Percentiles rank a stretch among this genome's conserved stretches.
Evolutionary conservation across 108 stramenopile genomes (phyloP).

Genomic region (Fistulifera solaris): DNA sequence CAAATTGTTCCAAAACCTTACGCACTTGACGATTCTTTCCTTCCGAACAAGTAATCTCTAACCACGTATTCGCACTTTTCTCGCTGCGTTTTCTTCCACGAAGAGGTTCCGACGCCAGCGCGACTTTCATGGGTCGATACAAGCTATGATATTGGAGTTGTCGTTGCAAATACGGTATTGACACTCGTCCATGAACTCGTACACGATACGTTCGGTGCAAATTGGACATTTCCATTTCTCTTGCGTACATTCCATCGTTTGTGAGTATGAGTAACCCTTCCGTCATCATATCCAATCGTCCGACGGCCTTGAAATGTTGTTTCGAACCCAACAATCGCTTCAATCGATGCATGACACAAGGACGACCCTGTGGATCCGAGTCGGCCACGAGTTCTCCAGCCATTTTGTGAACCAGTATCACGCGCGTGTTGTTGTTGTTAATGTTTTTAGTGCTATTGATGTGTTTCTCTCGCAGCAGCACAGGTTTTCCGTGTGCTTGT

Average conservation of each 20-base stretch:
- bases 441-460: slow-evolving; percentile 2
- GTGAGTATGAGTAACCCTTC: slow-evolving; percentile 74
- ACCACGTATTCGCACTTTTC: slow-evolving; percentile 47
- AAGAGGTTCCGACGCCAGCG: slow-evolving; percentile 23
- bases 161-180: slow-evolving; percentile 7
- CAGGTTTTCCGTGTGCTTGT: slow-evolving; percentile 41
- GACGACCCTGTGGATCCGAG: slow-evolving; percentile 63
- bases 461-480: slow-evolving; percentile 19
- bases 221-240: slow-evolving; percentile 58
- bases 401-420: slow-evolving; percentile 69
- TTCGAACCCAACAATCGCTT: slow-evolving; percentile 18
- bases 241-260: slow-evolving; percentile 61
- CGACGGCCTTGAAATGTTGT: slow-evolving; percentile 64
- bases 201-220: slow-evolving; percentile 67
- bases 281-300: slow-evolving; percentile 70
- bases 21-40: slow-evolving; percentile 77
- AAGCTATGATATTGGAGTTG: slow-evolving; percentile 37
- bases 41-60: slow-evolving; percentile 57
- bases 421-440: slow-evolving; percentile 12
- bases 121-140: slow-evolving; percentile 60
- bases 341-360: slow-evolving; percentile 57
- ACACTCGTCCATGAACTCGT: slow-evolving; percentile 48
- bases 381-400: slow-evolving; percentile 64
- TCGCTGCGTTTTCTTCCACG: slow-evolving; percentile 3
- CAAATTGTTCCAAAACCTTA: slow-evolving; percentile 49